These are phyloP conservation scores for Entomortierella parvispora DNA, from an alignment of 192 early-diverging fungal species.

Conservation along the genomic window DNA sequence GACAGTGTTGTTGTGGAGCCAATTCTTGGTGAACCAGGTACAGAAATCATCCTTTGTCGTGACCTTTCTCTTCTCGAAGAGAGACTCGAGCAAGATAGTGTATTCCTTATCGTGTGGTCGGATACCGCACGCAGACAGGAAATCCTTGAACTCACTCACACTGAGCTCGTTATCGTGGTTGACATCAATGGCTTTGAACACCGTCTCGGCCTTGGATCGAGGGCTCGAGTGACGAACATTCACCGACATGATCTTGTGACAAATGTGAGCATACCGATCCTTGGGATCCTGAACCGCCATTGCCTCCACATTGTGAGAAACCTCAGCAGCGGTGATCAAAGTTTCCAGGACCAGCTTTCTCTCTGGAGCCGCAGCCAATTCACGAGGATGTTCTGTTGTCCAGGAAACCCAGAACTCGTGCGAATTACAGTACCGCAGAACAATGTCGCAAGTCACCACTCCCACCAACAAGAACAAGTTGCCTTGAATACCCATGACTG, in stretches of 20 bases:
- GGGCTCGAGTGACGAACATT: slow-evolving; percentile 25
- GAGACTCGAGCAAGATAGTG: slow-evolving; percentile 19
- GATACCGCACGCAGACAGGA: slow-evolving; percentile 32
- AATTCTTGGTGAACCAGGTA: slow-evolving; percentile 49
- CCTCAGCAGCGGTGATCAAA: slow-evolving; percentile 33
- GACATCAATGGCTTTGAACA: slow-evolving; percentile 41
- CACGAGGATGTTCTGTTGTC: slow-evolving; percentile 48
- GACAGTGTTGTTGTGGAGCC: slow-evolving; percentile 33
- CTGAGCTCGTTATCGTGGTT: slow-evolving; percentile 24
- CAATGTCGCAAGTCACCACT: slow-evolving; percentile 23
- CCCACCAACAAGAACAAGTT: slow-evolving; percentile 21
- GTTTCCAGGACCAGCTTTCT: slow-evolving; percentile 43
- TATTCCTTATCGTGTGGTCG: slow-evolving; percentile 10
- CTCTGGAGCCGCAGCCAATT: slow-evolving; percentile 20
- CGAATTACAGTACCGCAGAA: slow-evolving; percentile 5
- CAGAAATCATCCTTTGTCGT: slow-evolving; percentile 27
- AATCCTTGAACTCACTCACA: slow-evolving; percentile 20
- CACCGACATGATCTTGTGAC: slow-evolving; percentile 31
- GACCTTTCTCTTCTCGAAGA: slow-evolving; percentile 13
- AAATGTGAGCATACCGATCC: slow-evolving; percentile 26
- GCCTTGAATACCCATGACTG: slow-evolving; percentile 36
- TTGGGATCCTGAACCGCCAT: slow-evolving; percentile 14
- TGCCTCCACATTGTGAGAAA: slow-evolving; percentile 9
- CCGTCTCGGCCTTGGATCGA: slow-evolving; percentile 21
- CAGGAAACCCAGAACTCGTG: slow-evolving; percentile 32